phyloP scores from a whole-genome alignment of 1,284 basidiomycete species.

The Sporisorium iseilematis-ciliati region DNA sequence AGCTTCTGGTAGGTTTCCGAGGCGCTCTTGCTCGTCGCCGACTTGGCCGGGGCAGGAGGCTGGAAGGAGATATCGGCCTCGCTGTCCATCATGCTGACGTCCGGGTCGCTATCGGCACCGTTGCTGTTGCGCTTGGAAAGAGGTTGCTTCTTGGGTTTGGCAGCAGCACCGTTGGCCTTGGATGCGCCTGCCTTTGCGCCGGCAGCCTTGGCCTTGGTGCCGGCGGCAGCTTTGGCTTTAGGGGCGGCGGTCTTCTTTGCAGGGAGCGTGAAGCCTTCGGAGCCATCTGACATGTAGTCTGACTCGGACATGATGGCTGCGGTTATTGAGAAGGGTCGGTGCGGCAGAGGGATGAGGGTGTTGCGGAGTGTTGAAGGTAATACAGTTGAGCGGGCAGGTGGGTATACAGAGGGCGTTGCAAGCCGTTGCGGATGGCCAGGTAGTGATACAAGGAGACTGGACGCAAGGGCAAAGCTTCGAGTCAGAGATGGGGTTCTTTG shows the following conservation, averaged over 20 bases:
- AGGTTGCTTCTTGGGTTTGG: conserved; percentile 77
- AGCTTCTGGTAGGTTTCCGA: conserved; percentile 96
- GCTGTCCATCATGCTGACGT: conserved; percentile 70
- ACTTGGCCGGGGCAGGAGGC: conserved; percentile 27
- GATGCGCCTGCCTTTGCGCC: conserved; percentile 71
- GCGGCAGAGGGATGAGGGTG: not conserved
- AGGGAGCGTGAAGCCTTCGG: conserved; percentile 36
- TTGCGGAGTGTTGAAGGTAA: not conserved
- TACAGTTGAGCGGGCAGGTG: not conserved
- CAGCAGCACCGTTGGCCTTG: conserved; percentile 69
- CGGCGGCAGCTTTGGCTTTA: conserved; percentile 57
- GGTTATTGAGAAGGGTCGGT: conserved; percentile 13
- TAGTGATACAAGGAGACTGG: conserved; percentile 3
- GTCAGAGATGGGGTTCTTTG: conserved; percentile 2
- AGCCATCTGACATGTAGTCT: conserved; percentile 41
- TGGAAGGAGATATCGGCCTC: conserved; percentile 46
- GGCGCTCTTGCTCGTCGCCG: conserved; percentile 77
- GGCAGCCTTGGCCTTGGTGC: conserved; percentile 31
- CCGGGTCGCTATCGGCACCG: conserved; percentile 69
- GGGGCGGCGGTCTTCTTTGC: conserved; percentile 72
- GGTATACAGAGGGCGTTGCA: conserved; percentile 15
- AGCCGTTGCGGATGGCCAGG: not conserved
- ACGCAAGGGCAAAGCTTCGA: conserved; percentile 8
- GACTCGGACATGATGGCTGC: conserved; percentile 39
- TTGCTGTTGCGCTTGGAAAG: conserved; percentile 76